Evolutionary conservation across 345 rosid genomes (phyloP), one percentile per base, ranked within the genome.

Genomic region (Microthlaspi erraticum): DNA sequence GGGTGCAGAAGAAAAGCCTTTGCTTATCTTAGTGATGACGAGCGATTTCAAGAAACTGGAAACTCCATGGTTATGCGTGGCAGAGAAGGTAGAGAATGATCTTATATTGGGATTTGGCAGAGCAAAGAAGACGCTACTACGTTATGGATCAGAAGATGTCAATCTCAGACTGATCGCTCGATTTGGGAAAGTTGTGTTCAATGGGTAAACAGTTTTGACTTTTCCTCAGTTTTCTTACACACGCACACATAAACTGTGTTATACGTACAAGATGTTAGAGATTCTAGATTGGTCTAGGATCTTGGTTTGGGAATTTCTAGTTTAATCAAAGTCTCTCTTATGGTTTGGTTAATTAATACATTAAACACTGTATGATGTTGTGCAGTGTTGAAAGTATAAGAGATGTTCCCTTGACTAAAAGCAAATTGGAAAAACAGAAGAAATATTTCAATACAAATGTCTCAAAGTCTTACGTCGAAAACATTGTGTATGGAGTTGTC

Each of bases 391-490:
- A 38, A 72, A 49, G 59, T 38, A 16, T 68, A 16, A 23, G 51
- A n/a, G 63, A 68, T 74, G 74, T 43, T 55, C 50, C 2, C 38
- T 39, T 79, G 19, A 16, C 73, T 36, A 84, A 82, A 75, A 38
- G 44, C 12, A 60, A 34, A 10, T 13, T 83, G 80, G 71, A 51
- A 52, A 74, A 33, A 32, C 13, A 73, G 74, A 81, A 14, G 50
- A 79, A 66, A 74, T n/a, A n/a, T n/a, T n/a, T 34, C 66, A 16
- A 70, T 68, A 74, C 86, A 13, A 44, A 70, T 71, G 38, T 87
- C 64, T 80, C 87, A 56, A 29, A 80, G 65, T 76, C 83, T 18
- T 86, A 80, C 7, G 36, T 72, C 43, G 81, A 76, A 14, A 77
- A 70, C 7, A 52, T 84, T 72, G 12, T 29, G n/a, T 41, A 62